These are phyloP conservation scores for Groenewaldozyma salmanticensis DNA, from an alignment of 805 yeast species.

Conservation along the genomic window DNA sequence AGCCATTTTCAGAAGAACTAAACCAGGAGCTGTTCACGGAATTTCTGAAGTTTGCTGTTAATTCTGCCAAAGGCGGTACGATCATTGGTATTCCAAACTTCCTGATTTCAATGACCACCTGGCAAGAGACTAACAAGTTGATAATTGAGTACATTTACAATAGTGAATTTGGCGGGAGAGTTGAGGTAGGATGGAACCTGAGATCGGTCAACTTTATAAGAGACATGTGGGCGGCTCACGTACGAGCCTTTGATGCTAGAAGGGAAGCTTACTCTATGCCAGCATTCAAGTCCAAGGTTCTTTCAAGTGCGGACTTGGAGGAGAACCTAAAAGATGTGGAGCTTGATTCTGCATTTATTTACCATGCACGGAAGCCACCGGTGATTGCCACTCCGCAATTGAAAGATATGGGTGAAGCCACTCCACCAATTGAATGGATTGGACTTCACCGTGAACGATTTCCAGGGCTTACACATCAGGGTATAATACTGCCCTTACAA, in stretches of 20 bases:
- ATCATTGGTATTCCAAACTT: conserved; percentile 75
- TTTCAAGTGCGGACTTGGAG: conserved; percentile 21
- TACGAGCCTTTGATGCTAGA: conserved; percentile 59
- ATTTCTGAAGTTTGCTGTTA: conserved; percentile 44
- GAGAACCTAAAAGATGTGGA: conserved; percentile 40
- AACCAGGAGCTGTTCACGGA: conserved; percentile 39
- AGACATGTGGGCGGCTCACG: conserved; percentile 87
- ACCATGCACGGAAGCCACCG: conserved; percentile 64
- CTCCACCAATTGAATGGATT: conserved; percentile 98
- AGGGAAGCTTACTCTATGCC: conserved; percentile 27
- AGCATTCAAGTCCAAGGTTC: conserved; percentile 6
- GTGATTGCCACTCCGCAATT: conserved; percentile 81
- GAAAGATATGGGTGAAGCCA: conserved; percentile 88
- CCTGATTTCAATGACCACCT: conserved; percentile 63
- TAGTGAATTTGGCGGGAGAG: conserved; percentile 78
- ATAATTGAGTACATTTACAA: conserved; percentile 56
- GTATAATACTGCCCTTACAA: conserved; percentile 64
- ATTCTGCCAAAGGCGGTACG: conserved; percentile 63
- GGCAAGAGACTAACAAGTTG: conserved; percentile 43
- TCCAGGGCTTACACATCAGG: conserved; percentile 80
- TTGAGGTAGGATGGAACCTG: conserved; percentile 87
- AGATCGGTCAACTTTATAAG: conserved; percentile 85
- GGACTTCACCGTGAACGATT: conserved; percentile 81
- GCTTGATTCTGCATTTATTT: conserved; percentile 33
- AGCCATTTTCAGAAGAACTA: conserved; percentile 40